Base-by-base conservation (phyloP, 371 early-diverging fungal genomes). In the Syncephalastrum contaminatum region DNA sequence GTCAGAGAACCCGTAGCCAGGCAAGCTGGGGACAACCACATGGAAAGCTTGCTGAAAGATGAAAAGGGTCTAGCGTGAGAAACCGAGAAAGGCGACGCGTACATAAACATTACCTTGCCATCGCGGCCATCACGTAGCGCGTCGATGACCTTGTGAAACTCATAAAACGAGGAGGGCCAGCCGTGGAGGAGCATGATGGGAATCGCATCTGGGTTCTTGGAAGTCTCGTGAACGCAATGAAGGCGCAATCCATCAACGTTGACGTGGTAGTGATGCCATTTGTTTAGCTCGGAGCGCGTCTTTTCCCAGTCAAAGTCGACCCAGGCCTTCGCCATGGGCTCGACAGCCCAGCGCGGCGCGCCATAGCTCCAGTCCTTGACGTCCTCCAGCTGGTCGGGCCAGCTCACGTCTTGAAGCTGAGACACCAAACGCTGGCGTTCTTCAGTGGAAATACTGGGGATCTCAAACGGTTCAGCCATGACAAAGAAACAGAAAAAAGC, bases 181-280 rank as follows among this genome's bases (percentile, higher is more conserved):
- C 89, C 89, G 56, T 89, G 89, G 14, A 81, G 50, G 27, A 88
- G 56, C 43, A 89, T 36, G 25, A 89, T 59, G 13, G 89, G 87
- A 49, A 83, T 75, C 12, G 85, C 84, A 53, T 80, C 64, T 0
- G 58, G 58, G 1, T 62, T 41, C 4, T 66, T 43, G 39, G 82
- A 81, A 3, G 67, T 74, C 39, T 77, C 82, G 51, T 85, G 85
- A 5, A 86, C 63, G 63, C 80, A 86, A 51, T 87, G 89, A 6
- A 86, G 56, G 2, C 72, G 54, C 6, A 80, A 52, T 0, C 72
- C 83, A 40, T 82, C 66, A 27, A 78, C 62, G 1, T 64, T 62
- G 30, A 74, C 80, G 52, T 70, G 81, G 39, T 84, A 84, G 43
- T 83, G 83, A 41, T 74, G 71, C 64, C 75, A 78, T 12, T 54